These are phyloP conservation scores for Alternaria viburni DNA, from an alignment of 2,329 filamentous ascomycete species.

Conservation along the genomic window DNA sequence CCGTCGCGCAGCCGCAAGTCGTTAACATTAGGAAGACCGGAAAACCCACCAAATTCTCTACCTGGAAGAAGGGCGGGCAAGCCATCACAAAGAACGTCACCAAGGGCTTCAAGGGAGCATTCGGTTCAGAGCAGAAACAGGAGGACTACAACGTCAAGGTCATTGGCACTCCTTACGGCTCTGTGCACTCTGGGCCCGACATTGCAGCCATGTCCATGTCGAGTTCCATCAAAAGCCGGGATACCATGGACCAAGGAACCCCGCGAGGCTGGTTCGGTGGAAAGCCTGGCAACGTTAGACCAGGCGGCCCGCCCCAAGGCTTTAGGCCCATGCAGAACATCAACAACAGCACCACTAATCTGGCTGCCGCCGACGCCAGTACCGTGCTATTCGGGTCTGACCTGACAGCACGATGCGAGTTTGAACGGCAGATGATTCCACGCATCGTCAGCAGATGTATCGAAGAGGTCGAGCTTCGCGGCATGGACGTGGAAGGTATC, in stretches of 20 bases:
- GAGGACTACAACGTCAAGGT: conserved; percentile 59
- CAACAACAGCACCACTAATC: conserved; percentile 51
- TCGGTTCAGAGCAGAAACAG: conserved; percentile 67
- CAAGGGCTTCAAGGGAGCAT: conserved; percentile 92
- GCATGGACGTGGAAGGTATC: conserved; percentile 97
- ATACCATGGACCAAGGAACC: conserved; percentile 28
- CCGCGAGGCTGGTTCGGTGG: conserved; percentile 44
- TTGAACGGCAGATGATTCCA: conserved; percentile 87
- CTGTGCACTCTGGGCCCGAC: conserved; percentile 44
- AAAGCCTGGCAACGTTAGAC: conserved; percentile 26
- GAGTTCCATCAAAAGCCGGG: conserved; percentile 35
- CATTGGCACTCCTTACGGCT: conserved; percentile 54
- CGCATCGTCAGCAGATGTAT: conserved; percentile 92
- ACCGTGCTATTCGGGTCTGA: conserved; percentile 86
- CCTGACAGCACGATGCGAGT: conserved; percentile 81
- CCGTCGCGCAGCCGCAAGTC: conserved; percentile 80
- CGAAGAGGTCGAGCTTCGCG: conserved; percentile 92
- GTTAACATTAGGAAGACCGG: conserved; percentile 89
- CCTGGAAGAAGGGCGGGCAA: conserved; percentile 97
- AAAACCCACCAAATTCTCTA: conserved; percentile 95
- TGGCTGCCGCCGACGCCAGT: conserved; percentile 41
- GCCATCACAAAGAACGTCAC: conserved; percentile 92
- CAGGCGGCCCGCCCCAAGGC: conserved; percentile 19
- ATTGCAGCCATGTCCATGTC: conserved; percentile 43
- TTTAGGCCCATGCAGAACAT: conserved; percentile 48